Evolutionary conservation across 1,284 basidiomycete species (phyloP), one percentile per base, ranked within the genome.

Genomic region (Ganoderma leucocontextum): DNA sequence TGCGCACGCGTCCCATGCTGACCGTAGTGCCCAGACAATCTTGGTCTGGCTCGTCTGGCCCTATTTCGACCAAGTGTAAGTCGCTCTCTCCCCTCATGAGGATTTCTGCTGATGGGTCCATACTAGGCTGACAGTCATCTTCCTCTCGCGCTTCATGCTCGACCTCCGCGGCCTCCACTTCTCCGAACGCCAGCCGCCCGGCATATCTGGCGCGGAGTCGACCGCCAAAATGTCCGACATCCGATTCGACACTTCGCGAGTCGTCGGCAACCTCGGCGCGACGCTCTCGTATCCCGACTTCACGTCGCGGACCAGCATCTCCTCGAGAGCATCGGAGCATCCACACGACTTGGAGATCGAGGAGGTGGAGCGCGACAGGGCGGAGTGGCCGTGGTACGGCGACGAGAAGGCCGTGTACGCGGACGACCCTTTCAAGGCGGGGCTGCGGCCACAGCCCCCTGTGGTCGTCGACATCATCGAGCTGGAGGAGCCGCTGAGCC

Each of bases 141-240:
- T 52, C 25, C 39, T 35, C 52, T 55, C 47, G 17, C 62, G 66
- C 29, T 68, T 68, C 63, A 64, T 68, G 59, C 59, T 64, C 36
- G 25, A 58, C 59, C 66, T 68, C 4, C 66, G 66, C 17, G 62
- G 52, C 10, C 41, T 68, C 36, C 64, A 64, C 53, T 61, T 60
- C 59, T 19, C 66, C 44, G 63, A 57, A 4, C 8, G 25, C 15
- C 52, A 55, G 22, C 22, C 29, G 29, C 52, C 52, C 15, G 52
- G 29, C 29, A 15, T 1, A 8, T 29, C 17, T 29, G 39, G 58
- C 39, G 58, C 58, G 22, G 58, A 60, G 58, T 41, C 58, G 19
- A 41, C 39, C 10, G 9, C 42, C 19, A 60, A 41, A 6, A n/a
- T 65, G 36, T 65, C 64, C 22, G 58, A 65, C 15, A 36, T 65